Base-by-base conservation (phyloP, 257 asterid species). In the Buddleja alternifolia region DNA sequence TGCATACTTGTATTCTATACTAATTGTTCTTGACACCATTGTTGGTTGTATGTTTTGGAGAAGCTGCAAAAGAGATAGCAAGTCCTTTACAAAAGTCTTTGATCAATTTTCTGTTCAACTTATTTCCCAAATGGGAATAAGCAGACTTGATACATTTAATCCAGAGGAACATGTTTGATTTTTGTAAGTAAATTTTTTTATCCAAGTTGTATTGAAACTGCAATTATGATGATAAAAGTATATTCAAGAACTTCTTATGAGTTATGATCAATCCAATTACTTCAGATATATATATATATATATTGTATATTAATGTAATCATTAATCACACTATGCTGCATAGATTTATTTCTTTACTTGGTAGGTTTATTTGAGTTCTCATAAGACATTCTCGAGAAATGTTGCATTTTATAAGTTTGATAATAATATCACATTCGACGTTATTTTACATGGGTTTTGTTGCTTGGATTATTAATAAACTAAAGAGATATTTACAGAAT, bases 11-110 rank as follows among this genome's bases (percentile, higher is more conserved):
- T 86, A 89, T 58, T 75, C 79, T 66, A 1, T 80, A 39, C 55
- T 83, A 7, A 76, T 86, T 3, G 86, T 78, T 60, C 75, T 89
- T 59, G 94, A 86, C 45, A 76, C 90, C 0, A 66, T 84, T 44
- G 72, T 75, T 5, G 84, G 81, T 1, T 80, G 77, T 55, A 63
- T 68, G 46, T 83, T 89, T 46, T 80, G 68, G 82, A 68, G 53
- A 68, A 77, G 75, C 66, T 89, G 96, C 68, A 63, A 56, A 62
- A 48, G 24, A 54, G 72, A 74, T 44, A 63, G 51, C 11, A 60
- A 73, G 66, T 25, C 58, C 2, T 39, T 24, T 32, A 36, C 53
- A 47, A 54, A 72, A 37, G 10, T 47, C 14, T 20, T 32, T 11
- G 12, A 45, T 45, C 53, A 8, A 8, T 32, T 39, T 4, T 73